Evolutionary conservation across 164 flowering plant species (phyloP).

Genomic region (Macadamia tetraphylla): DNA sequence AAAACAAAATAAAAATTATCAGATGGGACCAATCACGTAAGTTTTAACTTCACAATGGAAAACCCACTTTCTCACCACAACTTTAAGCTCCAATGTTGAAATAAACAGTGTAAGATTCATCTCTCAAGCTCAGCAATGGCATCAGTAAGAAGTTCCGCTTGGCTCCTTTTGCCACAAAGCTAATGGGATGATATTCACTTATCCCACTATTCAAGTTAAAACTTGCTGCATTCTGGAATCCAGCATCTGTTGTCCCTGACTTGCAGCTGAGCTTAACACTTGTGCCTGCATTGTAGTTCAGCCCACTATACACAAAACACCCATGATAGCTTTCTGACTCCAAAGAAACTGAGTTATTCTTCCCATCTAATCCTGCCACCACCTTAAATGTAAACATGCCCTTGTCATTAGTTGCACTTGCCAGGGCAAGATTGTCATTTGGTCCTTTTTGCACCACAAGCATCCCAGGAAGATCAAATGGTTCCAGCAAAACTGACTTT

Average conservation of each 20-base stretch:
- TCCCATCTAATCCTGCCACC: constrained; percentile 54
- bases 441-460: constrained; percentile 17
- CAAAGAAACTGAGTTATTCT: constrained; percentile 30
- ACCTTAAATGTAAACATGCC: constrained; percentile 35
- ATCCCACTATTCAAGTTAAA: constrained; percentile 44
- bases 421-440: constrained; percentile 12
- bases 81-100: constrained; percentile 36
- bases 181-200: constrained; percentile 65
- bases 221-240: constrained; percentile 43
- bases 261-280: constrained; percentile 40
- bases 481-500: constrained; percentile 29
- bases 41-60: no score
- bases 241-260: constrained; percentile 14
- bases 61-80: not conserved
- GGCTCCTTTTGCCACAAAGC: constrained; percentile 69
- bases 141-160: constrained; percentile 54
- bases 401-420: not conserved
- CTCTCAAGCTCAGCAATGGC: constrained; percentile 64
- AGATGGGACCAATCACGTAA: no score
- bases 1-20: no score
- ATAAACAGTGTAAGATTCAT: constrained; percentile 73
- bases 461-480: constrained; percentile 26
- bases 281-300: constrained; percentile 16
- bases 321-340: constrained; percentile 35
- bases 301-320: constrained; percentile 35